Conservation (phyloP, 331 rosid species). For the Pyrus hybrid region DNA sequence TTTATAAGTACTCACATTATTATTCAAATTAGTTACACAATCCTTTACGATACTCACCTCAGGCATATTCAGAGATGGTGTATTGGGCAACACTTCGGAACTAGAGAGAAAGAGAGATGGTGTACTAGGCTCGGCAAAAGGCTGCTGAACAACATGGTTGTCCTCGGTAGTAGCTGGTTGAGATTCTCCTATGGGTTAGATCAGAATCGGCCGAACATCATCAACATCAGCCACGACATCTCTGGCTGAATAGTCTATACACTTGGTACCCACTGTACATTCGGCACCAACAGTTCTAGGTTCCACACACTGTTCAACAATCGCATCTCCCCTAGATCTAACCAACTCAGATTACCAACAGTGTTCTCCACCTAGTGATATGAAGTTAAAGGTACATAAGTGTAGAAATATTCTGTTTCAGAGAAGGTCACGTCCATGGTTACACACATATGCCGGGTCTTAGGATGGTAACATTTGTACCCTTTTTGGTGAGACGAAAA, state of each 20-base stretch:
- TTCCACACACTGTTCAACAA: not conserved
- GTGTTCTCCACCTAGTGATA: not conserved
- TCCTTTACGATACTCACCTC: too few species aligned
- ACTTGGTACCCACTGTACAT: too few species aligned
- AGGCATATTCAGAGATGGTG: too few species aligned
- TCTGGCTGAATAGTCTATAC: not conserved
- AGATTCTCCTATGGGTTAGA: not conserved
- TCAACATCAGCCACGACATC: not conserved
- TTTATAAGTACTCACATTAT: too few species aligned
- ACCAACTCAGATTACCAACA: not conserved
- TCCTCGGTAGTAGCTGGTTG: not conserved
- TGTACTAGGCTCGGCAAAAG: accelerated
- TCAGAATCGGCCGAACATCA: too few species aligned
- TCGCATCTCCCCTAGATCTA: not conserved
- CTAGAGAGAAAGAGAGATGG: not conserved
- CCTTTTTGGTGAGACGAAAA: not conserved
- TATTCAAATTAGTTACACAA: too few species aligned
- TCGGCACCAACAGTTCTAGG: not conserved
- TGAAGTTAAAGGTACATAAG: not conserved
- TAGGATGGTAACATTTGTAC: too few species aligned
- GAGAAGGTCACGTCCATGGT: not conserved
- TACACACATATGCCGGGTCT: too few species aligned
- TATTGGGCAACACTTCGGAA: not conserved
- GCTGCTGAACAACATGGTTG: accelerated
- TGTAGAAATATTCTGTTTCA: not conserved